Conservation (phyloP, 176 grass and related monocot genomes). For the Elaeis guineensis region DNA sequence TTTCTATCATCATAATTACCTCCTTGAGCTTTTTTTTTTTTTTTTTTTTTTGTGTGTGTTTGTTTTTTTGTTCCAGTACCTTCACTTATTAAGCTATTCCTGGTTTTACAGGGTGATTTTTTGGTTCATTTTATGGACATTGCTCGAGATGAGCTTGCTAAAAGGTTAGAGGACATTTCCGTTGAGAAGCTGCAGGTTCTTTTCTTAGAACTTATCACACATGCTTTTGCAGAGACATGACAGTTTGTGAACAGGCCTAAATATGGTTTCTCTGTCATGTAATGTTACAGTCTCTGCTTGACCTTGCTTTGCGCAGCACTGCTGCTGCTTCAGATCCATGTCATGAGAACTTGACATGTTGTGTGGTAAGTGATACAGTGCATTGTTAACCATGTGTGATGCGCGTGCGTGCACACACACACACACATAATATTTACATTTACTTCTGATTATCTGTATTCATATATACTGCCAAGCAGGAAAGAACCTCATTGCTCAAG, state of each 20-base stretch:
- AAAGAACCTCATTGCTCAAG: constrained; percentile 80
- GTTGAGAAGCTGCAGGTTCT: constrained; percentile 88
- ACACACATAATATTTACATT: background rate
- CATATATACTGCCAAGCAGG: constrained; percentile 40
- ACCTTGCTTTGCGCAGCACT: constrained; percentile 83
- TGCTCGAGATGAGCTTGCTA: constrained; percentile 87
- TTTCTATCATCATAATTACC: too few relatives aligned
- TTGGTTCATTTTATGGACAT: constrained; percentile 99
- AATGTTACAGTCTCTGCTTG: constrained; percentile 74
- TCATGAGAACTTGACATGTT: constrained; percentile 92
- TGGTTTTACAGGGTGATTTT: constrained; percentile 84
- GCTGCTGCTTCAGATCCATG: constrained; percentile 84
- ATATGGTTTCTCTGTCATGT: constrained; percentile 24
- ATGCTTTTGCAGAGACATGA: background rate
- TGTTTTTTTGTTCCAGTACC: constrained; percentile 8
- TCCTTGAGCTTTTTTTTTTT: constrained; percentile 7
- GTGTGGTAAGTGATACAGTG: constrained; percentile 54
- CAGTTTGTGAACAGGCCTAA: constrained; percentile 4
- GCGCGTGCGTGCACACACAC: background rate
- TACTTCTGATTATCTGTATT: constrained; percentile 15
- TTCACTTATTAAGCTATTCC: constrained; percentile 19
- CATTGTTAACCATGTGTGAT: constrained; percentile 11
- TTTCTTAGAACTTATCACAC: constrained; percentile 9
- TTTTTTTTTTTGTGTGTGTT: too few relatives aligned
- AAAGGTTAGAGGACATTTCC: constrained; percentile 85